These are phyloP conservation scores for Colletotrichum brevisporum DNA, from an alignment of 2,329 filamentous ascomycete genomes.

Conservation along the genomic window DNA sequence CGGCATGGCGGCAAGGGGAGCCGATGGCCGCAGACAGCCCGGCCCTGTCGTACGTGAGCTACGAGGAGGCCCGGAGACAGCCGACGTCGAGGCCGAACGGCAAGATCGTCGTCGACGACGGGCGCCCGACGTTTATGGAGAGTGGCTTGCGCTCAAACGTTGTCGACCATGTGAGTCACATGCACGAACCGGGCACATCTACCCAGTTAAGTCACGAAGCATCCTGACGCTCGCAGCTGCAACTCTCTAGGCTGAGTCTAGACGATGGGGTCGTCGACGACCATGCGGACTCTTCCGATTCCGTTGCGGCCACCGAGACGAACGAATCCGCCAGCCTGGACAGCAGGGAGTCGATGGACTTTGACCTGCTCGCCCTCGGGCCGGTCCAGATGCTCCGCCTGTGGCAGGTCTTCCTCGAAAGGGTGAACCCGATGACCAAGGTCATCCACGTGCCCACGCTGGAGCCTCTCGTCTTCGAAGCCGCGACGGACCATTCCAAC, in stretches of 20 bases:
- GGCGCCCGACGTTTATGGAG: conserved; percentile 69
- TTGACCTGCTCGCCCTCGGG: conserved; percentile 24
- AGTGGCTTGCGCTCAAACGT: conserved; percentile 67
- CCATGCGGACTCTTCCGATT: conserved; percentile 1
- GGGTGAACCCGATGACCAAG: conserved; percentile 82
- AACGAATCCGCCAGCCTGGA: background rate
- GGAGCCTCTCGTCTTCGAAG: conserved; percentile 49
- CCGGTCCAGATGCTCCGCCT: conserved; percentile 62
- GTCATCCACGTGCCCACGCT: conserved; percentile 77
- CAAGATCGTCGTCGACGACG: conserved; percentile 68
- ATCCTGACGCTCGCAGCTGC: conserved; percentile 8
- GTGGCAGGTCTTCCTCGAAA: conserved; percentile 81
- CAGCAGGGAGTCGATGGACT: conserved; percentile 19
- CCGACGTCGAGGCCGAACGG: conserved; percentile 46
- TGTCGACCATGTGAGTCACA: conserved; percentile 68
- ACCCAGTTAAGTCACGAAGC: no score
- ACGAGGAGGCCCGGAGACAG: conserved; percentile 27
- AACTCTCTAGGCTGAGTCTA: conserved; percentile 17
- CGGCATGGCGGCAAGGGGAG: background rate
- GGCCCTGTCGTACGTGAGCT: conserved; percentile 24
- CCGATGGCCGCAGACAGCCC: conserved; percentile 11
- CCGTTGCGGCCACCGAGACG: background rate
- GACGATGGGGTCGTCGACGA: background rate
- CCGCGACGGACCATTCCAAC: conserved; percentile 44
- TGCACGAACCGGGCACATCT: no score